Conservation (phyloP, 139 green algal species). For the Desmodesmus armatus region DNA sequence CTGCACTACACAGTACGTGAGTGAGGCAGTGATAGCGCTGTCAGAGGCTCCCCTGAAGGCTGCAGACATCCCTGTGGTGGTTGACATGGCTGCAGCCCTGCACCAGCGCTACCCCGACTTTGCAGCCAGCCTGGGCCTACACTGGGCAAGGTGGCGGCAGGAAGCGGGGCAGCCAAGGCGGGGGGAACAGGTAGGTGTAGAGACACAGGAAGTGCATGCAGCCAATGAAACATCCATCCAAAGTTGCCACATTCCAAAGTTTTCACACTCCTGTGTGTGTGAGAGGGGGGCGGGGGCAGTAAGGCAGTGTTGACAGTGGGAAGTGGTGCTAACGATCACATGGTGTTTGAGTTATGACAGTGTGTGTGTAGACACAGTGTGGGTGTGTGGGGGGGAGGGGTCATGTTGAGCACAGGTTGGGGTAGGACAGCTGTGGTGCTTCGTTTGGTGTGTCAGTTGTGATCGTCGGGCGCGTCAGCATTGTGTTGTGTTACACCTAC, state of each 20-base stretch:
- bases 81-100: slow-evolving; percentile 83
- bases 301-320: background rate
- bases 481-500: no score
- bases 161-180: slow-evolving; percentile 20
- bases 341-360: background rate
- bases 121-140: slow-evolving; percentile 30
- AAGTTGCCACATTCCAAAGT: no score
- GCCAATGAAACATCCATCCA: no score
- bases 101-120: slow-evolving; percentile 72
- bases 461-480: no score
- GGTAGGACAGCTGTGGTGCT: no score
- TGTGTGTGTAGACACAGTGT: no score
- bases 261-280: no score
- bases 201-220: no score
- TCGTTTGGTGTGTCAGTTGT: no score
- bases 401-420: no score
- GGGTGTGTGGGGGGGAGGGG: no score
- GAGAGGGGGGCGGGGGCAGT: background rate
- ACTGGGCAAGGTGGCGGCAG: slow-evolving; percentile 31
- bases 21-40: slow-evolving; percentile 88
- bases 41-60: slow-evolving; percentile 85
- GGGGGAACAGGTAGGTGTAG: no score
- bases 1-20: slow-evolving; percentile 98
- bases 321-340: background rate
- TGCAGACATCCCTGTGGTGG: slow-evolving; percentile 83